Base-by-base conservation (phyloP, 305 asterid genomes). In the Striga hermonthica region DNA sequence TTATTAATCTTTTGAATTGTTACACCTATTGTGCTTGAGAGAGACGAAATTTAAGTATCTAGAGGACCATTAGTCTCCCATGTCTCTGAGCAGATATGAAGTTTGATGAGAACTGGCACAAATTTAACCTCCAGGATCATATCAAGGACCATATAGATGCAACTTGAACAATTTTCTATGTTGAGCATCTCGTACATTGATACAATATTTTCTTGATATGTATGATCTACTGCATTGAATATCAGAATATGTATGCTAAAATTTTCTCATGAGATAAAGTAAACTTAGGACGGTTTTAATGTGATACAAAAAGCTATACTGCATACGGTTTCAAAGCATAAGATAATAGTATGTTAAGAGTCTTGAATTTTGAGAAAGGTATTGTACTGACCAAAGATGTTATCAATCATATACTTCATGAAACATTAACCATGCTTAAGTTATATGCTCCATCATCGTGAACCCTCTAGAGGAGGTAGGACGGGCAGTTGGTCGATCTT, bases 51-150 rank as follows among this genome's bases (percentile, higher is more conserved):
- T 40, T 8, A 57, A 70, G 52, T 12, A 59, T 55, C 7, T 16
- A 60, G 12, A 9, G 35, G 52, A 50, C 56, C 57, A 60, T 31
- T 57, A 39, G 16, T 56, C 59, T 37, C 55, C 22, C 43, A 56
- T 31, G 55, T 56, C 57, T 52, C 5, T 13, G 31, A 59, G 62
- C 34, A 41, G 45, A 44, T 38, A 7, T 47, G 60, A 31, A 28
- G 69, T 63, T 64, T 64, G 70, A 56, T 59, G 40, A 63, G 38
- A 41, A 60, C 41, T 57, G 50, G 6, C 34, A 15, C 66, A 43
- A 54, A 64, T 56, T 62, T 54, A 68, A 65, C 40, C 36, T 11
- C 41, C 49, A 41, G 53, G 8, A 68, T 4, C 35, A 50, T 58
- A 47, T 45, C 59, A 13, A 55, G 40, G 37, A 60, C 49, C 4